Base-by-base conservation (phyloP, 768 basidiomycete genomes). In the Punctularia strigosozonata region DNA sequence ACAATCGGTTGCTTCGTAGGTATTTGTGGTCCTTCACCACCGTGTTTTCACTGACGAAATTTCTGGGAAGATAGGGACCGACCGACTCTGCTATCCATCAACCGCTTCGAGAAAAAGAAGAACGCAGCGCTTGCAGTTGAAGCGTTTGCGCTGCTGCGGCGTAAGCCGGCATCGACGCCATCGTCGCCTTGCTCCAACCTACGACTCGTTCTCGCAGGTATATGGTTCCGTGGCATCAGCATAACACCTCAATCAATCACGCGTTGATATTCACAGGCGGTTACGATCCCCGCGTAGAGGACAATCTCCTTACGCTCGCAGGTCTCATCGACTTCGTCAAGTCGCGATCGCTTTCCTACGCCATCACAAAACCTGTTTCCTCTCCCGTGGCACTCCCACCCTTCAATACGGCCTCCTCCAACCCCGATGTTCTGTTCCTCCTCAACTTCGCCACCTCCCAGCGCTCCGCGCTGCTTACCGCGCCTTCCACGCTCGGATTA, bases 61-160 rank as follows among this genome's bases (percentile, higher is more conserved):
- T 39, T 19, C 8, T 25, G 26, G 12, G 44, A 48, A 18, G 23
- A 22, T 47, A 80, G 78, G 31, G 56, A 71, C 24, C 66, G 69
- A 3, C 86, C 83, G 1, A 90, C 87, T 0, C 58, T 98, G 3
- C 52, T 97, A 1, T 88, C 92, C 4, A 63, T 98, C 25, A 98
- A 99, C 55, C 82, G 94, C 2, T 98, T 94, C 52, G 95, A 99
- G 59, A 75, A 70, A 50, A 98, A 98, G 67, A 99, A 99, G 62
- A 94, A 98, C 48, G 70, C 69, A 1, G 72, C 72, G 2, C 66
- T 99, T 2, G 95, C 92, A 0, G 64, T 98, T 5, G 61, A 77
- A 31, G 64, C 92, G 0, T 97, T 91, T 50, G 77, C 83, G 1
- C 56, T 61, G 10, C 55, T 88, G 25, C 60, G 61, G 30, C 57